These are phyloP conservation scores for Aspergillus fijiensis DNA, from an alignment of 2,329 filamentous ascomycete genomes.

Conservation along the genomic window DNA sequence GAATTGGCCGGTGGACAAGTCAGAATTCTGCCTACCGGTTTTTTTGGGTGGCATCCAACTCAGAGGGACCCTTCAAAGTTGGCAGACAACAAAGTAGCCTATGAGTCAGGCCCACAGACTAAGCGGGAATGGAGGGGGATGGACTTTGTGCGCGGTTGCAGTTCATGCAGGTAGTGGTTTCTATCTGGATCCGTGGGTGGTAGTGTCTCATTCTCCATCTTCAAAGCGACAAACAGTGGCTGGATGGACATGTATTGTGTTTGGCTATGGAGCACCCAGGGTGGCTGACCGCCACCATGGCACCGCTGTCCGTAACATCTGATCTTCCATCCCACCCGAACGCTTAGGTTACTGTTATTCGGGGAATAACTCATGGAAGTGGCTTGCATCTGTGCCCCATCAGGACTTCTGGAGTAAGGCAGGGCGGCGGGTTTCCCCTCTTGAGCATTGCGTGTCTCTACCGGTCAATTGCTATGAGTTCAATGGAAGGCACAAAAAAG, in stretches of 20 bases:
- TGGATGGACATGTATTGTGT: constrained; percentile 16
- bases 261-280: constrained; percentile 2
- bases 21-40: neutral
- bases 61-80: neutral
- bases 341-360: neutral
- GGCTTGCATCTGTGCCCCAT: constrained; percentile 6
- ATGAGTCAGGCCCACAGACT: neutral
- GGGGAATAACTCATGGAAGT: constrained; percentile 5
- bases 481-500: neutral
- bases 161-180: constrained; percentile 20
- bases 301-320: constrained; percentile 4
- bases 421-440: neutral
- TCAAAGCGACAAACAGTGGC: constrained; percentile 16
- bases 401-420: neutral
- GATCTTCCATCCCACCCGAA: constrained; percentile 3
- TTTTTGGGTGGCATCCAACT: neutral
- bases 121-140: neutral
- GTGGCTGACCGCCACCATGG: constrained; percentile 21
- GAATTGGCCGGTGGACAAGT: neutral
- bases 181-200: constrained; percentile 18
- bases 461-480: neutral
- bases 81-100: neutral
- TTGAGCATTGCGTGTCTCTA: neutral
- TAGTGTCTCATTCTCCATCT: constrained; percentile 6
- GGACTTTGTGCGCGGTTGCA: constrained; percentile 6